A percentile compares a stretch with the other conserved stretches of the same genome.
Evolutionary conservation across 2,329 filamentous ascomycete genomes (phyloP).

Genomic region (Alternaria arbusti): DNA sequence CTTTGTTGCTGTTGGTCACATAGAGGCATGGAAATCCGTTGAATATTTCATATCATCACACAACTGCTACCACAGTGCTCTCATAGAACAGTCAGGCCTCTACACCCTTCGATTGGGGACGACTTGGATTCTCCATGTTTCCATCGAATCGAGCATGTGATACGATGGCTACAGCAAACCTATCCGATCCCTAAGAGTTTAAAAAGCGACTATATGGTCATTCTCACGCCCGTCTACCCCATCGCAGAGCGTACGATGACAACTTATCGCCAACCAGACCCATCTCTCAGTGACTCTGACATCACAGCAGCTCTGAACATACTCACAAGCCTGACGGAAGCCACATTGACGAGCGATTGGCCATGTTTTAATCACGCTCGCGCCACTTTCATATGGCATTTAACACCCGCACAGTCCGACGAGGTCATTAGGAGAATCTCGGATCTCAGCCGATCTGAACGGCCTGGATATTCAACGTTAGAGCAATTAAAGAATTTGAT

Average conservation of each 20-base stretch:
- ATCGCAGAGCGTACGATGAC: not conserved
- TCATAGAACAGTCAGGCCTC: not conserved
- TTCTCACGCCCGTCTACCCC: not conserved
- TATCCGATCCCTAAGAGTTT: not conserved
- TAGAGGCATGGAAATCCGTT: not conserved
- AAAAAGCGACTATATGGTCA: not conserved
- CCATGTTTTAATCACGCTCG: not conserved
- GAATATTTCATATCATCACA: not conserved
- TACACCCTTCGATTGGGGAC: not conserved
- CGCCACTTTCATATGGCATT: not conserved
- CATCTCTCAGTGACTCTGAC: not conserved
- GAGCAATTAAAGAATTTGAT: not conserved
- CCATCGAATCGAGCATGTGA: not conserved
- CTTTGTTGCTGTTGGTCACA: not conserved
- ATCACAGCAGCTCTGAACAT: not conserved
- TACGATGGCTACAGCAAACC: not conserved
- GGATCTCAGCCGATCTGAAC: not conserved
- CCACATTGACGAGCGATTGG: not conserved
- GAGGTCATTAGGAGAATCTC: not conserved
- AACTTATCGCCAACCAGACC: not conserved
- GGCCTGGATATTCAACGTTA: not conserved
- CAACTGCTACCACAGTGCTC: not conserved
- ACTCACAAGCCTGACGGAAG: not conserved
- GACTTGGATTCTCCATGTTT: not conserved
- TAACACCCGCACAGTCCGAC: not conserved